Evolutionary conservation across 2,329 filamentous ascomycete genomes (phyloP), one percentile per base, ranked within the genome.

Genomic region (Hypoxylon sp.): DNA sequence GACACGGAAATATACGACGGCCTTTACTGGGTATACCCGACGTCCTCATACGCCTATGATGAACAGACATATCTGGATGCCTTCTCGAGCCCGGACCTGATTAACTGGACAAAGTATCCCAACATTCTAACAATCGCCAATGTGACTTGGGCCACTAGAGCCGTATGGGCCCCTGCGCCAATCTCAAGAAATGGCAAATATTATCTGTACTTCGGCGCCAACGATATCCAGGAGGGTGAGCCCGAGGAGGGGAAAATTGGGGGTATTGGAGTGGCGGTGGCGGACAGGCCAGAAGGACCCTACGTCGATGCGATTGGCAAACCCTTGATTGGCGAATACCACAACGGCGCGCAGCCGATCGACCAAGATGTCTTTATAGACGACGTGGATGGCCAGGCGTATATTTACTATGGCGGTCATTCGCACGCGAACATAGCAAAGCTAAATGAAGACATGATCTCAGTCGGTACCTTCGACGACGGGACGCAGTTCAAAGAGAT

Each of bases 161-260:
- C 84, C 0, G 76, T 85, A 20, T 85, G 84, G 84, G 84, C 84
- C 1, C 84, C 84, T 0, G 82, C 83, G 0, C 81, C 84, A 11
- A 78, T 83, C 37, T 70, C 70, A 13, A 79, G 82, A 35, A 78
- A 84, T 66, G 82, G 81, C 10, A 82, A 79, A 44, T 86, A 85
- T 73, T 85, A 82, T 70, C 78, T 86, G 59, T 86, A 86, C 74
- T 86, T 85, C 69, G 82, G 79, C 48, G 84, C 84, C 37, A 85
- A 85, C 42, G 84, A 85, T 60, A 82, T 83, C 49, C 81, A 81
- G 27, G 74, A 76, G 48, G 74, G 73, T 25, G 75, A 77, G 42
- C 69, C 74, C 2, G 72, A 65, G 27, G 53, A 58, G 6, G 77
- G 77, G 6, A 53, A 72, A 11, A 74, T 82, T 1, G 81, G 80